phyloP scores from a whole-genome alignment of 2,329 filamentous ascomycete species.

The Fusarium armeniacum region DNA sequence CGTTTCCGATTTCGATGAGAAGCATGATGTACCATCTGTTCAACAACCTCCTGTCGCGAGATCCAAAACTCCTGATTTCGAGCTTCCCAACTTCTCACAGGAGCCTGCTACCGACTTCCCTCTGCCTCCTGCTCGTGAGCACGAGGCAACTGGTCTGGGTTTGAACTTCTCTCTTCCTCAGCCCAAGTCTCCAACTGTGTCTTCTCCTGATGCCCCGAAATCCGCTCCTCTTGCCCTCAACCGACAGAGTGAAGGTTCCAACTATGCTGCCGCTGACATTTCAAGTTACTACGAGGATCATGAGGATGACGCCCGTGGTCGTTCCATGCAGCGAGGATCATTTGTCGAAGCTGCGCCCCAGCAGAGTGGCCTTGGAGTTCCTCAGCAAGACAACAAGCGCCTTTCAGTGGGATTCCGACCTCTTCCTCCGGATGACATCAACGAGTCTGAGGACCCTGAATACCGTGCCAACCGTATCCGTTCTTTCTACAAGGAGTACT shows the following conservation, averaged over 20 bases:
- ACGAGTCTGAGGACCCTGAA: constrained; percentile 88
- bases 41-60: constrained; percentile 51
- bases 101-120: constrained; percentile 42
- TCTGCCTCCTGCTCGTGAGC: constrained; percentile 49
- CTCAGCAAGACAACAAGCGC: constrained; percentile 68
- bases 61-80: constrained; percentile 51
- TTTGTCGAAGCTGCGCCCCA: constrained; percentile 50
- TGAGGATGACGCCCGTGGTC: constrained; percentile 54
- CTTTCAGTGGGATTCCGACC: constrained; percentile 84
- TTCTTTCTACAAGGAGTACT: constrained; percentile 99
- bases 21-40: constrained; percentile 48
- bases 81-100: constrained; percentile 38
- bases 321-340: constrained; percentile 52
- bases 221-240: constrained; percentile 43
- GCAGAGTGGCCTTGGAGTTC: constrained; percentile 64
- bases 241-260: constrained; percentile 40
- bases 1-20: constrained; percentile 52
- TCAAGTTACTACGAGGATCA: constrained; percentile 55
- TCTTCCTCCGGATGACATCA: constrained; percentile 85
- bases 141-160: constrained; percentile 51
- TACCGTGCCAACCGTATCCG: constrained; percentile 95
- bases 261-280: constrained; percentile 49
- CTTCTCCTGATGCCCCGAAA: constrained; percentile 34
- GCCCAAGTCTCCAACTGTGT: constrained; percentile 46
- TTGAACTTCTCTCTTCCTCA: constrained; percentile 56